Evolutionary conservation across 441 rosid genomes (phyloP), one percentile per base, ranked within the genome.

Genomic region (Pelargonium myrrhifolium): DNA sequence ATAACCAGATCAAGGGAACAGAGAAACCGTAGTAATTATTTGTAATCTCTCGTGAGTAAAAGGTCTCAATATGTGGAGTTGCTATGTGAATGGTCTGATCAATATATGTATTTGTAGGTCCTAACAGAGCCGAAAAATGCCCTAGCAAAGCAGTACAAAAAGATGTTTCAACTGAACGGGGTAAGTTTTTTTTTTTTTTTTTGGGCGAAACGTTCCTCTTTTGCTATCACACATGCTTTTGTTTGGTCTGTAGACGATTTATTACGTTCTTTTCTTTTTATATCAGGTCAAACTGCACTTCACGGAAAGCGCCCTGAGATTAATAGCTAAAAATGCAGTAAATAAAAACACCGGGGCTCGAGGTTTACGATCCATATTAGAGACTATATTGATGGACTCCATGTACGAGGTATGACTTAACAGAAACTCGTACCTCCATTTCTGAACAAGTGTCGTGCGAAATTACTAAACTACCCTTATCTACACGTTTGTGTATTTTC

Each of bases 101-200:
- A 55, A 60, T 58, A 14, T 59, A 66, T 72, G 58, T 67, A 51
- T 42, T 15, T 81, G 68, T 77, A 94, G 99, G 97, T 94, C 61
- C 80, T 94, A 73, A 87, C 96, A 0, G 97, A 94, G 74, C 99
- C 98, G 18, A 94, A 89, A 78, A 94, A 94, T 80, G 97, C 99
- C 42, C 86, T 94, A 55, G 94, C 90, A 61, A 94, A 88, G 89
- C 99, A 94, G 75, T 94, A 94, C 85, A 86, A 73, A 82, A 94
- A 85, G 82, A 82, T 92, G 91, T 94, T 92, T 81, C 89, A 88
- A 77, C 82, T 92, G 87, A 94, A 92, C 80, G 90, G 84, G 21
- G 99, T 92, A 84, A 84, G 92, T 77, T 69, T n/a, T n/a, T n/a
- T n/a, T n/a, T n/a, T n/a, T n/a, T n/a, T n/a, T n/a, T n/a, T n/a